phyloP scores from a whole-genome alignment of 192 early-diverging fungal species.

The Coemansia sp. region DNA sequence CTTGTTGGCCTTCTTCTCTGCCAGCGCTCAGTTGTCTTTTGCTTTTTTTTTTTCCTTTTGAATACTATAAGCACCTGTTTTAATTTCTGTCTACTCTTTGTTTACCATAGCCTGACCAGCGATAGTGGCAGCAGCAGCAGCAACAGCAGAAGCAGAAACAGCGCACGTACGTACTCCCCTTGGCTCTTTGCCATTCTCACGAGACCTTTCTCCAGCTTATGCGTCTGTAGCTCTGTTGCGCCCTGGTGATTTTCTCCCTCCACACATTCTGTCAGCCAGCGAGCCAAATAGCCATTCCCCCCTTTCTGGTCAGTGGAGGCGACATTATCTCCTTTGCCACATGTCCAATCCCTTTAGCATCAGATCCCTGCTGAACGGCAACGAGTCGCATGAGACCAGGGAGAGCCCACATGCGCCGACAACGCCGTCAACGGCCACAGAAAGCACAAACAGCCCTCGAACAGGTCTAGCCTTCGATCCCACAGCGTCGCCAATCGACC shows the following conservation, averaged over 20 bases:
- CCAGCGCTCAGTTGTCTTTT: neutral
- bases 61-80: slow-evolving; percentile 1
- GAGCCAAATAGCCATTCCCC: too few relatives aligned
- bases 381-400: neutral
- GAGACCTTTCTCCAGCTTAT: neutral
- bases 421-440: slow-evolving; percentile 11
- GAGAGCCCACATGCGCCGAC: slow-evolving; percentile 3
- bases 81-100: neutral
- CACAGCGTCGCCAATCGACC: slow-evolving; percentile 2
- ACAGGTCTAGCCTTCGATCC: slow-evolving; percentile 1
- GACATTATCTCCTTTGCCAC: neutral
- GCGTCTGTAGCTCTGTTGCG: slow-evolving; percentile 1
- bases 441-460: slow-evolving; percentile 7
- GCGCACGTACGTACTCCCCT: neutral
- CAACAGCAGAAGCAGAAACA: neutral
- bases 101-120: neutral
- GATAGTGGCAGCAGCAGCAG: neutral
- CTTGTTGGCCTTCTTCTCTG: neutral
- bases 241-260: neutral
- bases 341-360: slow-evolving; percentile 12
- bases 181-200: neutral
- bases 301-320: neutral
- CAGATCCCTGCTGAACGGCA: slow-evolving; percentile 15
- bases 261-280: neutral
- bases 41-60: neutral